Conservation (phyloP, 495 filamentous ascomycete genomes). For the Aspergillus panamensis region DNA sequence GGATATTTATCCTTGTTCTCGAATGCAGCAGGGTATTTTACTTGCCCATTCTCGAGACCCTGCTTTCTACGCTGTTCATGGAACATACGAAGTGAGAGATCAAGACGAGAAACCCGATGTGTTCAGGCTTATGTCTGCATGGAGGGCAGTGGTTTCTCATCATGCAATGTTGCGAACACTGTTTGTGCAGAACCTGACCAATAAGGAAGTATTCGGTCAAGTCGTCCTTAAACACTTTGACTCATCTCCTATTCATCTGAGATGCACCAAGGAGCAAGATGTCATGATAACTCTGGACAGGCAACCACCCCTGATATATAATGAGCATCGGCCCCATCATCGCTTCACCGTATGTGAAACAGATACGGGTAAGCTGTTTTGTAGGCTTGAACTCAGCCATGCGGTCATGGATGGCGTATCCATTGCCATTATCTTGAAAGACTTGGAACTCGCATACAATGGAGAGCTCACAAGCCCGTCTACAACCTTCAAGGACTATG, state of each 20-base stretch:
- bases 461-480: conserved; percentile 33
- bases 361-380: conserved; percentile 38
- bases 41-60: conserved; percentile 56
- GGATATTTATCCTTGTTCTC: conserved; percentile 63
- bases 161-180: conserved; percentile 52
- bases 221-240: conserved; percentile 46
- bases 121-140: conserved; percentile 40
- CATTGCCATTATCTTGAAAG: conserved; percentile 45
- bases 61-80: conserved; percentile 58
- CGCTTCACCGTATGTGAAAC: conserved; percentile 49
- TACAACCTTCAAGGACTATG: conserved; percentile 51
- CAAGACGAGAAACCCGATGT: conserved; percentile 31
- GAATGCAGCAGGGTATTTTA: conserved; percentile 65
- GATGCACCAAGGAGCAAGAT: conserved; percentile 33
- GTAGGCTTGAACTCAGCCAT: conserved; percentile 56
- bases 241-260: conserved; percentile 28
- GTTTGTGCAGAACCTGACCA: conserved; percentile 47
- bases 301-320: conserved; percentile 35
- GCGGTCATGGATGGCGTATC: conserved; percentile 50
- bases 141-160: conserved; percentile 46
- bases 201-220: conserved; percentile 45
- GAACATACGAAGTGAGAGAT: conserved; percentile 55
- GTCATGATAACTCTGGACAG: conserved; percentile 33
- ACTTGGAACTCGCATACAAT: conserved; percentile 48
- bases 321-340: conserved; percentile 38